Evolutionary conservation across 306 rosid species (phyloP).

Genomic region (Senna tora): DNA sequence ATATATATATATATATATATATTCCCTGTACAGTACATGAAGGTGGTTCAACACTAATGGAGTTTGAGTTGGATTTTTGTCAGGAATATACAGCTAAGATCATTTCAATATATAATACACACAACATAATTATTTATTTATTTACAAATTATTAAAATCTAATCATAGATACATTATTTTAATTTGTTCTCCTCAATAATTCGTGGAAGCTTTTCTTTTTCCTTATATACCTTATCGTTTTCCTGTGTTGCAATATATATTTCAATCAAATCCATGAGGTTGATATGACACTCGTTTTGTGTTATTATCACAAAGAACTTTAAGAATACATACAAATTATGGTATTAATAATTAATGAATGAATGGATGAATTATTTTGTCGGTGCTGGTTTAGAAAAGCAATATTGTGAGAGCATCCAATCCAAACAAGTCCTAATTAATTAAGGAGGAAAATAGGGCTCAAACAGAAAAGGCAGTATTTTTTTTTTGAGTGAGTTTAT

Average conservation of each 20-base stretch:
- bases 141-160: neutral
- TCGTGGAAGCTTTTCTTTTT: neutral
- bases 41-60: neutral
- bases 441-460: constrained; percentile 10
- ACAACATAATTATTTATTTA: too few relatives aligned
- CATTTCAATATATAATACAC: neutral
- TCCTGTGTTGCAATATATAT: neutral
- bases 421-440: constrained; percentile 1
- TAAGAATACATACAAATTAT: neutral
- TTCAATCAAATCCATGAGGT: neutral
- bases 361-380: constrained; percentile 40
- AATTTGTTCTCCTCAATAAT: constrained; percentile 15
- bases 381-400: constrained; percentile 33
- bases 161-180: neutral
- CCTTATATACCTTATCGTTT: neutral
- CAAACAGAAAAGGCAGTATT: constrained; percentile 22
- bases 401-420: constrained; percentile 7
- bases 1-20: neutral
- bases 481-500: too few relatives aligned
- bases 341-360: neutral
- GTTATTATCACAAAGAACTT: neutral
- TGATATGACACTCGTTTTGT: neutral
- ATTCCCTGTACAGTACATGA: neutral
- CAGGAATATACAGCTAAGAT: constrained; percentile 31
- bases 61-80: constrained; percentile 38